Percentiles rank a stretch among this genome's conserved stretches.
Evolutionary conservation across 805 yeast species (phyloP).

Genomic region (Kuraishia ogatae): DNA sequence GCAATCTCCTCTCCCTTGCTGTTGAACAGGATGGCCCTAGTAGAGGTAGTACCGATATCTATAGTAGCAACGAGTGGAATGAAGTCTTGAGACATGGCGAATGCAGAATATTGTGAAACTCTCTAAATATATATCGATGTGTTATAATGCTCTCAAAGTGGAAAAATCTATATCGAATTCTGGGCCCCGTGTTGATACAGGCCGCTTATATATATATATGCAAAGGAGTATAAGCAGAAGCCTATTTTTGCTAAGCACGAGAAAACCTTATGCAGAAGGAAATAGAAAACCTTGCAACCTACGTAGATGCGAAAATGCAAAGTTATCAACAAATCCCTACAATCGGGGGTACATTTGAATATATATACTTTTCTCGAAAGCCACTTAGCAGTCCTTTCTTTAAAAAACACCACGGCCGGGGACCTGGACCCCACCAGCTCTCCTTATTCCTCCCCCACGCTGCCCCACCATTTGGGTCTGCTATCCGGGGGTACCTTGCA

Average conservation of each 20-base stretch:
- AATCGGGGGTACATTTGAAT: background rate
- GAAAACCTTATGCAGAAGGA: background rate
- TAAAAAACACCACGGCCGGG: background rate
- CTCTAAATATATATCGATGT: no score
- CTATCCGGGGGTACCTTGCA: background rate
- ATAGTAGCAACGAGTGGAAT: conserved; percentile 55
- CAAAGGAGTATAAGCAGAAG: background rate
- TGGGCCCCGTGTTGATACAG: no score
- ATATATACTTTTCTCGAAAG: background rate
- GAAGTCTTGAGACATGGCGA: conserved; percentile 1
- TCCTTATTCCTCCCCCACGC: background rate
- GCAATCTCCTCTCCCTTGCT: conserved; percentile 71
- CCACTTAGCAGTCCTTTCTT: no score
- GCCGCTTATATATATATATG: background rate
- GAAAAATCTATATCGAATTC: no score
- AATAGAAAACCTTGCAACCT: no score
- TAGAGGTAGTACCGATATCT: conserved; percentile 89
- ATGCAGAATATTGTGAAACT: no score
- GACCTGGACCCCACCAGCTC: background rate
- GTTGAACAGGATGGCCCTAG: conserved; percentile 77
- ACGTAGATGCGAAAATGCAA: no score
- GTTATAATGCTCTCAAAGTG: no score
- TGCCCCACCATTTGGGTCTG: background rate
- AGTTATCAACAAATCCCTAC: background rate
- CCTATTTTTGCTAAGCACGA: background rate